Evolutionary conservation across 352 stramenopile species (phyloP), one percentile per base, ranked within the genome.

Genomic region (Pythium aquatile): DNA sequence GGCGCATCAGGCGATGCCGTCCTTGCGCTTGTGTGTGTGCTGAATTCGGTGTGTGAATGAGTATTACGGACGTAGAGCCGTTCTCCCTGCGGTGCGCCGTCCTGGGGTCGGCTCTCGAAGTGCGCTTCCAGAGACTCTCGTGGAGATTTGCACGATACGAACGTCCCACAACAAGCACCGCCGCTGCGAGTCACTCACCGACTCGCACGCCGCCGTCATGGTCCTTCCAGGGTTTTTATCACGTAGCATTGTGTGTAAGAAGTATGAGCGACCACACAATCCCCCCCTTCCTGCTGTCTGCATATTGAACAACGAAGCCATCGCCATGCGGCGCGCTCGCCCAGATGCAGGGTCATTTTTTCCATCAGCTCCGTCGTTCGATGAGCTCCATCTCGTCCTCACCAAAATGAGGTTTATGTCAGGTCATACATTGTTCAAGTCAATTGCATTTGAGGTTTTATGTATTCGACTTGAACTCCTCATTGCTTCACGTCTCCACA

Each of bases 201-300:
- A 24, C 20, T 24, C 20, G 20, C 20, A 24, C 40, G 35, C 24
- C 33, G 10, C 49, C 51, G 42, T 40, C 40, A 55, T 88, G 83
- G 83, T 91, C 83, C 83, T 90, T 65, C 61, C 83, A 91, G 83
- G 83, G 83, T 91, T 91, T 91, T 91, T 90, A 88, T 88, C 83
- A 85, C 83, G 56, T 90, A 92, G 77, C 73, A 88, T 92, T 92
- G 83, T 81, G 83, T 85, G 71, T 86, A 81, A 90, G 73, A 92
- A 92, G 83, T 92, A 92, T 91, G 83, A 88, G 83, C 39, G 83
- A 73, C 83, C 83, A 89, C 46, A 90, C 83, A 91, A 32, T 44
- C 49, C 29, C 16, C 53, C n/a, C 13, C 32, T 53, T 14, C 14
- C 1, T 11, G 9, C 2, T 28, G 39, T 51, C 37, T 39, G 48